Evolutionary conservation across 2,329 filamentous ascomycete genomes (phyloP).

Genomic region (Westerdykella ornata): DNA sequence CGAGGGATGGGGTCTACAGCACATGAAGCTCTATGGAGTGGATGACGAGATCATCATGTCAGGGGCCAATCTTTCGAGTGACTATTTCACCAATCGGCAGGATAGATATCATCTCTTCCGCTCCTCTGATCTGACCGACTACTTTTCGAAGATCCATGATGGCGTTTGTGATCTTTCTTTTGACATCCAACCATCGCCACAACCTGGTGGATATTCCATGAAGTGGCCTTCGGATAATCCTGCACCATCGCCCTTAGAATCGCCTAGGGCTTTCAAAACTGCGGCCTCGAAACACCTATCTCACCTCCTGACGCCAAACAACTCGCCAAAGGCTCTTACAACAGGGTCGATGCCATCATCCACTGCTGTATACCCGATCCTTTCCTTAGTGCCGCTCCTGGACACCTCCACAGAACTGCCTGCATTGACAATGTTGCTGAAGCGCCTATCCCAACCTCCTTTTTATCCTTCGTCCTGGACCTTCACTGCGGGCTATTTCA

Average conservation of each 20-base stretch:
- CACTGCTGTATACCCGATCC: constrained; percentile 66
- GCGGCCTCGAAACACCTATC: constrained; percentile 61
- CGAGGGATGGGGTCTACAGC: constrained; percentile 95
- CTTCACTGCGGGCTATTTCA: constrained; percentile 98
- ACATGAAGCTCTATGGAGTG: constrained; percentile 97
- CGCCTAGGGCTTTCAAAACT: constrained; percentile 62
- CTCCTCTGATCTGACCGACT: constrained; percentile 70
- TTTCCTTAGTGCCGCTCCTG: constrained; percentile 82
- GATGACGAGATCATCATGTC: constrained; percentile 95
- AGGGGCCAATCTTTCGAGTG: constrained; percentile 75
- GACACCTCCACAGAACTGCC: constrained; percentile 85
- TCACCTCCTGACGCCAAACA: constrained; percentile 55
- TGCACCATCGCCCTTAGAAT: constrained; percentile 65
- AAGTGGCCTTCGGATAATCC: constrained; percentile 71
- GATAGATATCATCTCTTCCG: constrained; percentile 91
- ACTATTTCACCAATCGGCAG: constrained; percentile 95
- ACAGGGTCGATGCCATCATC: constrained; percentile 4
- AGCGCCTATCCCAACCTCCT: constrained; percentile 58
- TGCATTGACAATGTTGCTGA: constrained; percentile 67
- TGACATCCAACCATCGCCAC: constrained; percentile 58
- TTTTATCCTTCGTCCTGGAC: constrained; percentile 76
- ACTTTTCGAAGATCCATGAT: constrained; percentile 71
- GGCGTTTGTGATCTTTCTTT: constrained; percentile 78
- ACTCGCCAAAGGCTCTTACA: constrained; percentile 21
- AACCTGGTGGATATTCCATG: constrained; percentile 47